Conservation (phyloP, 164 flowering plant species). For the Nymphaea colorata region DNA sequence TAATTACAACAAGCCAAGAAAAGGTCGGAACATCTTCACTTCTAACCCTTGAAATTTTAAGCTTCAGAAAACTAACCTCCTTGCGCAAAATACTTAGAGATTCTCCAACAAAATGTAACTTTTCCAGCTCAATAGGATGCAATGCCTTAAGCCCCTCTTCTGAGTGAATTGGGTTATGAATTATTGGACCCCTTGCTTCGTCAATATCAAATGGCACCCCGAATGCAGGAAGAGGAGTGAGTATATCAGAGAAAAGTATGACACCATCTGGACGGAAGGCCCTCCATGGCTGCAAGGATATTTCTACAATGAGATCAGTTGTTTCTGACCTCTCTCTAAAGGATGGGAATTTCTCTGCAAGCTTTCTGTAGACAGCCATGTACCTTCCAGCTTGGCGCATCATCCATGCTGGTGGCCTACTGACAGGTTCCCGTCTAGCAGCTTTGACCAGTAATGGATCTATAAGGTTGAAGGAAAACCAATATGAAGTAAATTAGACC, state of each 20-base stretch:
- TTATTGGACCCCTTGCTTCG: slow-evolving; percentile 84
- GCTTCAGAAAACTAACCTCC: slow-evolving; percentile 39
- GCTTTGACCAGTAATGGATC: slow-evolving; percentile 91
- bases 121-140: slow-evolving; percentile 79
- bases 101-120: slow-evolving; percentile 80
- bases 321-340: slow-evolving; percentile 98
- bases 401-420: slow-evolving; percentile 99
- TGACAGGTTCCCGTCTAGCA: slow-evolving; percentile 77
- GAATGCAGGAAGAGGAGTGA: slow-evolving; percentile 94
- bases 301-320: slow-evolving; percentile 97
- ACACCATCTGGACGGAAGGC: slow-evolving; percentile 96
- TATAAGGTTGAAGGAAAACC: slow-evolving; percentile 12
- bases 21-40: no score
- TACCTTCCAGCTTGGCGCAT: slow-evolving; percentile 99
- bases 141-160: slow-evolving; percentile 67
- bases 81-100: slow-evolving; percentile 68
- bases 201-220: slow-evolving; percentile 97
- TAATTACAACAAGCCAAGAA: no score
- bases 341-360: slow-evolving; percentile 92
- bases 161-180: slow-evolving; percentile 68
- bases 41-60: no score
- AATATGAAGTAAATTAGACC: neutral
- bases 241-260: slow-evolving; percentile 94
- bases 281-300: slow-evolving; percentile 98
- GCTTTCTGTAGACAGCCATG: slow-evolving; percentile 85